Evolutionary conservation across 805 yeast species (phyloP), one percentile per base, ranked within the genome.

Genomic region (Tetrapisispora namnaoensis): DNA sequence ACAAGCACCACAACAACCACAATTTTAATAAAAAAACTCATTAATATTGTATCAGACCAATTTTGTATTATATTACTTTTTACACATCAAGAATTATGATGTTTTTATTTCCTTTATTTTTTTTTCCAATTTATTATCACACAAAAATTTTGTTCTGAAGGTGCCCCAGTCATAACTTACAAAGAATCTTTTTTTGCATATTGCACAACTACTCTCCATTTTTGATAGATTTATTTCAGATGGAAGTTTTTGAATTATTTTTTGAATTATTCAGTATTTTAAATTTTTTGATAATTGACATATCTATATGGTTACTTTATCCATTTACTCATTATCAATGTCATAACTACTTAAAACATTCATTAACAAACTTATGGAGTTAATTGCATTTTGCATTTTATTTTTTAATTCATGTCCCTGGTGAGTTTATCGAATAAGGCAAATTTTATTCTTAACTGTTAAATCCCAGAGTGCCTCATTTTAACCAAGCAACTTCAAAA

Each of bases 1-100:
- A 41, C 47, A 34, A 9, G 22, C 47, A 10, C 46, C 22, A 36
- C 40, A 22, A 34, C 48, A 45, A 39, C 48, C 48, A 13, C 48
- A 45, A 35, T 45, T 45, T 45, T 45, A 45, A 18, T n/a, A 3
- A 28, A 3, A 6, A 4, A 35, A 18, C 16, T 21, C 27, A n/a
- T 30, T 20, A 16, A 45, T 5, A 16, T 37, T 35, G 46, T 36
- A 27, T 36, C 32, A 35, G 24, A 17, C 8, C 36, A 27, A 22
- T 17, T 37, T 37, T 36, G 24, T 37, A 24, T 44, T 27, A 17
- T 44, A 36, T 28, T 24, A 21, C 30, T 37, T 44, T 45, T 17
- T 37, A 17, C 21, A 3, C 43, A 21, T 39, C 43, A 22, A 24
- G 7, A 18, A 40, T 17, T 7, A 7, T n/a, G 43, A 11, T 37